Conservation (phyloP, 768 basidiomycete species). For the Xerocomus spinulosus region DNA sequence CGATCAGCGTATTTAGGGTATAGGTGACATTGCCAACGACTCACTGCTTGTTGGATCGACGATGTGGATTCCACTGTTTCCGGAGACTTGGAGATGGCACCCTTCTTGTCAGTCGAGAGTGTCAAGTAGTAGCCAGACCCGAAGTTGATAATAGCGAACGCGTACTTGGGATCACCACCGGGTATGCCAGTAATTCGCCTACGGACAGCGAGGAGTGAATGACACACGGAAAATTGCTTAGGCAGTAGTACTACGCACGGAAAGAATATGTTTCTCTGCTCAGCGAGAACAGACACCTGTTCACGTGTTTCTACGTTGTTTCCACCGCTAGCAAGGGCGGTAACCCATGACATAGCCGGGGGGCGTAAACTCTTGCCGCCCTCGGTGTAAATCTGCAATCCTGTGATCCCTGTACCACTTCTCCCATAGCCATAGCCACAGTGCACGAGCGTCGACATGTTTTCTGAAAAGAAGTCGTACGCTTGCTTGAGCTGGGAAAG, state of each 20-base stretch:
- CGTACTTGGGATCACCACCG: neutral
- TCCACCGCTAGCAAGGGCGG: neutral
- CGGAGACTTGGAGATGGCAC: neutral
- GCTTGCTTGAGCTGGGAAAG: neutral
- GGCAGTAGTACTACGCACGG: slow-evolving; percentile 1
- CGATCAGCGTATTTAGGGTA: neutral
- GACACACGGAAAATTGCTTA: neutral
- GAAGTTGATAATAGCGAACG: slow-evolving; percentile 8
- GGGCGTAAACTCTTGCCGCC: neutral
- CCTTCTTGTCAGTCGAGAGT: neutral
- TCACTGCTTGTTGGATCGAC: neutral
- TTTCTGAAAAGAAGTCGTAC: neutral
- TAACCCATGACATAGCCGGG: neutral
- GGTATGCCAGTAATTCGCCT: neutral
- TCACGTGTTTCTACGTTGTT: slow-evolving; percentile 9
- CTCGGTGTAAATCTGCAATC: neutral
- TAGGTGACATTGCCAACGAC: neutral
- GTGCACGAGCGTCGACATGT: neutral
- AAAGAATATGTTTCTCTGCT: slow-evolving; percentile 2
- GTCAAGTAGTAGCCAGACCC: slow-evolving; percentile 7
- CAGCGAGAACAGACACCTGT: slow-evolving; percentile 5
- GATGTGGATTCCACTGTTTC: neutral
- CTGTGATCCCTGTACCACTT: neutral
- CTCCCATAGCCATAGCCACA: neutral
- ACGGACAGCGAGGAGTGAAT: neutral